These are phyloP conservation scores for Stachybotrys elegans DNA, from an alignment of 2,329 filamentous ascomycete genomes.

Conservation along the genomic window DNA sequence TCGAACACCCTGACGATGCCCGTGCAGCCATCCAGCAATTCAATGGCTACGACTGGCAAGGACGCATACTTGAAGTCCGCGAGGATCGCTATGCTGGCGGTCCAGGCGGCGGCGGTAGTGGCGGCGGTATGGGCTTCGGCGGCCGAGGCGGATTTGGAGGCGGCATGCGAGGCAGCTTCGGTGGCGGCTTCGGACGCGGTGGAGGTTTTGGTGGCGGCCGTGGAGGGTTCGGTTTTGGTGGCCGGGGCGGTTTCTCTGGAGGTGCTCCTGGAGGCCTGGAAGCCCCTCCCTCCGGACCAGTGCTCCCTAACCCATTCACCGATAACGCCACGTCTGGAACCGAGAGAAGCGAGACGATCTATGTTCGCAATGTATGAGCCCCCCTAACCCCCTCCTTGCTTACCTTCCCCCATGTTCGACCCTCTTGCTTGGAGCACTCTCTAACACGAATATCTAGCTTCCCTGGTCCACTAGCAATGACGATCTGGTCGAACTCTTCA, in stretches of 20 bases:
- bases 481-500: slow-evolving; percentile 92
- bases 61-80: slow-evolving; percentile 85
- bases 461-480: slow-evolving; percentile 99
- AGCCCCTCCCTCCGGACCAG: slow-evolving; percentile 39
- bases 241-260: slow-evolving; percentile 30
- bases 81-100: slow-evolving; percentile 86
- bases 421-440: too few relatives aligned
- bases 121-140: slow-evolving; percentile 57
- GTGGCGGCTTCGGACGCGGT: slow-evolving; percentile 48
- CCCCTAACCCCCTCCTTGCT: not conserved
- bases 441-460: too few relatives aligned
- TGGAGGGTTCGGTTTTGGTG: slow-evolving; percentile 37
- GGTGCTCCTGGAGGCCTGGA: slow-evolving; percentile 42
- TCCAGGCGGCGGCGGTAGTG: slow-evolving; percentile 64
- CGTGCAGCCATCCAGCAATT: slow-evolving; percentile 95
- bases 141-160: slow-evolving; percentile 57
- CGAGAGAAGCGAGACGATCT: slow-evolving; percentile 79
- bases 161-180: slow-evolving; percentile 54
- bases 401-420: slow-evolving; percentile 7
- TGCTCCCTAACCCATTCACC: slow-evolving; percentile 83
- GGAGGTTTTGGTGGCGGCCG: slow-evolving; percentile 44
- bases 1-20: slow-evolving; percentile 90
- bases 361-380: slow-evolving; percentile 86
- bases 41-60: slow-evolving; percentile 99
- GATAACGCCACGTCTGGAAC: slow-evolving; percentile 85